Percentiles rank a stretch among this genome's conserved stretches.
These are phyloP conservation scores for Talaromyces nanjingensis DNA, from an alignment of 495 filamentous ascomycete genomes.

Conservation along the genomic window DNA sequence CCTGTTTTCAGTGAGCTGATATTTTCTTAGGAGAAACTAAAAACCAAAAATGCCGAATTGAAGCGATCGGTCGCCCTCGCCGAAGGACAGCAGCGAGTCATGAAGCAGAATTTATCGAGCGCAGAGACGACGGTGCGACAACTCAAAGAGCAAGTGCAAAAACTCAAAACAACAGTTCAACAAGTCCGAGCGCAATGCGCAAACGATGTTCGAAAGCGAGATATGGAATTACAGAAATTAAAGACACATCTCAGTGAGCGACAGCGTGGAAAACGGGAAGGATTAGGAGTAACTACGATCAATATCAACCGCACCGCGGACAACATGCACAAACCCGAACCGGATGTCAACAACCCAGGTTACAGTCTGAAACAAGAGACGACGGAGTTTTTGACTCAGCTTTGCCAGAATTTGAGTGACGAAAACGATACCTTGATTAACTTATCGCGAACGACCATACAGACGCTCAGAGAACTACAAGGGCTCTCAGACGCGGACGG, in stretches of 20 bases:
- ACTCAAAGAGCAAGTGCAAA: constrained; percentile 72
- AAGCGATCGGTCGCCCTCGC: constrained; percentile 67
- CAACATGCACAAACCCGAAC: constrained; percentile 30
- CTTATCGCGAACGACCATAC: constrained; percentile 62
- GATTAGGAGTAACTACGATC: constrained; percentile 42
- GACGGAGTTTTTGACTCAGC: constrained; percentile 81
- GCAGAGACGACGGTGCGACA: constrained; percentile 62
- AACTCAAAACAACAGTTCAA: constrained; percentile 65
- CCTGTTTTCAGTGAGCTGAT: not conserved
- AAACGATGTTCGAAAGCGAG: constrained; percentile 87
- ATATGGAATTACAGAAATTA: constrained; percentile 78
- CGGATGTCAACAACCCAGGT: constrained; percentile 47
- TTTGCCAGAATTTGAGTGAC: constrained; percentile 82
- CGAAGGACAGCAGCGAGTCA: constrained; percentile 63
- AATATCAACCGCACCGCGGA: constrained; percentile 38
- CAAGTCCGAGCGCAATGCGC: constrained; percentile 84
- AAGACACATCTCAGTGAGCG: constrained; percentile 72
- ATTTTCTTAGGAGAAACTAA: constrained; percentile 45
- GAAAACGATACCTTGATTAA: constrained; percentile 83
- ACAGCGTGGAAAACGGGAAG: constrained; percentile 42
- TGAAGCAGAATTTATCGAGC: constrained; percentile 59
- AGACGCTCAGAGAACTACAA: constrained; percentile 70
- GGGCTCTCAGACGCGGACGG: constrained; percentile 56
- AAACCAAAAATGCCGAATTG: constrained; percentile 63
- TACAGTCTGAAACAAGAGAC: constrained; percentile 82